phyloP scores from a whole-genome alignment of 805 yeast species.

The Candida gorgasii region DNA sequence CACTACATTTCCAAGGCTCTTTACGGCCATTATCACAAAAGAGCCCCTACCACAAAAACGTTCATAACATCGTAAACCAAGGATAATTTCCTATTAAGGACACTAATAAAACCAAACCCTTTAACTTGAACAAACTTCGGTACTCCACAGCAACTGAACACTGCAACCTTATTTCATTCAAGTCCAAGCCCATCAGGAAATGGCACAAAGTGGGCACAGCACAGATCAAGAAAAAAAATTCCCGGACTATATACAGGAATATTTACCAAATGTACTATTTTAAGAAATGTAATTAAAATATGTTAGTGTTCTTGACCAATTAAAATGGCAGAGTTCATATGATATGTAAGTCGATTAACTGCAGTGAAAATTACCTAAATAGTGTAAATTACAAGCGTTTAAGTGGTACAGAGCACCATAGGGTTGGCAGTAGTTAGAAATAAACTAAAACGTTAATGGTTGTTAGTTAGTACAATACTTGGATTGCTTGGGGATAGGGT shows the following conservation, averaged over 20 bases:
- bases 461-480: background rate
- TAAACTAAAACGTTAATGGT: background rate
- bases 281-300: slow-evolving; percentile 5
- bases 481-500: background rate
- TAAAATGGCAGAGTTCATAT: background rate
- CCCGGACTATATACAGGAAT: slow-evolving; percentile 3
- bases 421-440: background rate
- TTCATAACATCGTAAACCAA: no score
- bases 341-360: background rate
- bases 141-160: background rate
- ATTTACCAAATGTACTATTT: slow-evolving; percentile 1
- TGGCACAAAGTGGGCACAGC: background rate
- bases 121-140: no score
- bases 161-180: no score
- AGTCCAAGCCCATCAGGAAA: no score
- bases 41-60: no score
- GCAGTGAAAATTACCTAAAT: background rate
- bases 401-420: no score
- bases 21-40: no score
- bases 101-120: no score
- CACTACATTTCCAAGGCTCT: no score
- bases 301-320: slow-evolving; percentile 3
- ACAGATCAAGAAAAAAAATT: background rate
- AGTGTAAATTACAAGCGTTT: background rate
- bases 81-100: no score